phyloP scores from a whole-genome alignment of 352 stramenopile species.

The Phytophthora vignae region DNA sequence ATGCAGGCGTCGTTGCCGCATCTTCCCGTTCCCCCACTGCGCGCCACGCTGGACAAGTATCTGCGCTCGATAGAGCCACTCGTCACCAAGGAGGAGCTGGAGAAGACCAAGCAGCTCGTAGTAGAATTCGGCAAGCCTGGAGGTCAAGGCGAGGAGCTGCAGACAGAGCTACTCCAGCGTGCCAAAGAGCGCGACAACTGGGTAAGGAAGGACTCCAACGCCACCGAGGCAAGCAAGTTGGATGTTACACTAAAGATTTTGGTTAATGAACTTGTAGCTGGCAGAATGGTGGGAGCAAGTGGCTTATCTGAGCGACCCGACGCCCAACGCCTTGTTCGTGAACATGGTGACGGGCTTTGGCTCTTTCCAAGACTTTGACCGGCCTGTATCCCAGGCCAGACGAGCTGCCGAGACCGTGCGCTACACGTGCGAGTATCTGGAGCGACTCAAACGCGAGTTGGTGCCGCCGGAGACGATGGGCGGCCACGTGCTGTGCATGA shows the following conservation, averaged over 20 bases:
- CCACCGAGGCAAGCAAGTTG: not conserved
- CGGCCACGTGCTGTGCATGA: slow-evolving; percentile 89
- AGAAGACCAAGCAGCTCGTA: slow-evolving; percentile 45
- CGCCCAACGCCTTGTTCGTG: slow-evolving; percentile 91
- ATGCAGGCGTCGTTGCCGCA: slow-evolving; percentile 74
- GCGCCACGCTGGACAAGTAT: slow-evolving; percentile 89
- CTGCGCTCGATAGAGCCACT: slow-evolving; percentile 73
- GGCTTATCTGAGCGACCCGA: slow-evolving; percentile 76
- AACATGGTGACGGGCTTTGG: slow-evolving; percentile 97
- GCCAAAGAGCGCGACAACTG: slow-evolving; percentile 61
- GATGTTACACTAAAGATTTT: not conserved
- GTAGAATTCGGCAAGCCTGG: slow-evolving; percentile 58
- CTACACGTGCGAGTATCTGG: slow-evolving; percentile 88
- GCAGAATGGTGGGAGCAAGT: slow-evolving; percentile 95
- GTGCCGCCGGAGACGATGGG: slow-evolving; percentile 91
- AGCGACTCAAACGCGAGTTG: slow-evolving; percentile 82
- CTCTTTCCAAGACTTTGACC: slow-evolving; percentile 91
- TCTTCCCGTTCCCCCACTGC: slow-evolving; percentile 82
- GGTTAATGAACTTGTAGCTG: slow-evolving; percentile 39
- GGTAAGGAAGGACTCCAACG: slow-evolving; percentile 31
- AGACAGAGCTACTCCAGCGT: slow-evolving; percentile 58
- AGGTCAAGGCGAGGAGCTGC: slow-evolving; percentile 56
- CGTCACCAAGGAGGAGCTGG: slow-evolving; percentile 57
- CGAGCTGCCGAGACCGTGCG: slow-evolving; percentile 68
- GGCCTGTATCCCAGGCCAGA: slow-evolving; percentile 62